Base-by-base conservation (phyloP, 345 rosid species). In the Jatropha curcas region DNA sequence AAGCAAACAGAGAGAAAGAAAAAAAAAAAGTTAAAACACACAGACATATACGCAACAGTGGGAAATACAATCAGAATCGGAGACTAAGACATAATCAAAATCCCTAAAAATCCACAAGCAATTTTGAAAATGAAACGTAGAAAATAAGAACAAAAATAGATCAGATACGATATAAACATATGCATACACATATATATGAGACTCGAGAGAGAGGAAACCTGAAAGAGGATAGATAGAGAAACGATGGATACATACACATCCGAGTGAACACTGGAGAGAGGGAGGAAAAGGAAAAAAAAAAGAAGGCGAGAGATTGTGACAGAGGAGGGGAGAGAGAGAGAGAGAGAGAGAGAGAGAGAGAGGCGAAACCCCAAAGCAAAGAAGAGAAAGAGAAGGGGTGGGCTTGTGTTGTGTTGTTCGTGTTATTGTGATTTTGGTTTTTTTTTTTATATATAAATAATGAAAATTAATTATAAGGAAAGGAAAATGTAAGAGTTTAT, bases 301-400 rank as follows among this genome's bases (percentile, higher is more conserved):
- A 19, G 63, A 50, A 70, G 6, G 69, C 13, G 61, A 81, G 76
- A 71, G 60, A 72, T 56, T 65, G 67, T 4, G 34, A 28, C 50
- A 22, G 46, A 53, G 61, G 50, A 71, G 55, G 65, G 56, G 63
- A 71, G 68, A 67, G 60, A 30, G 50, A 53, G 61, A 58, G 74
- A 61, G 65, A 61, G 63, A 71, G 68, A 67, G 60, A 30, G 50
- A 48, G 53, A 51, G 64, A 63, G 57, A 71, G 57, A 64, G 79
- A 71, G 35, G 77, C 80, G 81, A 85, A 84, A 80, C 85, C 86
- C 84, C 77, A 66, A 78, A 76, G 80, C 73, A 56, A 65, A 67
- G 73, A 56, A 51, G 19, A 13, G 25, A 31, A 60, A 46, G 60
- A 68, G 65, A 6, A 19, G 68, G 7, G 22, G 33, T 0, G 58